Evolutionary conservation across 768 basidiomycete genomes (phyloP), one percentile per base, ranked within the genome.

Genomic region (Epithele typhae): DNA sequence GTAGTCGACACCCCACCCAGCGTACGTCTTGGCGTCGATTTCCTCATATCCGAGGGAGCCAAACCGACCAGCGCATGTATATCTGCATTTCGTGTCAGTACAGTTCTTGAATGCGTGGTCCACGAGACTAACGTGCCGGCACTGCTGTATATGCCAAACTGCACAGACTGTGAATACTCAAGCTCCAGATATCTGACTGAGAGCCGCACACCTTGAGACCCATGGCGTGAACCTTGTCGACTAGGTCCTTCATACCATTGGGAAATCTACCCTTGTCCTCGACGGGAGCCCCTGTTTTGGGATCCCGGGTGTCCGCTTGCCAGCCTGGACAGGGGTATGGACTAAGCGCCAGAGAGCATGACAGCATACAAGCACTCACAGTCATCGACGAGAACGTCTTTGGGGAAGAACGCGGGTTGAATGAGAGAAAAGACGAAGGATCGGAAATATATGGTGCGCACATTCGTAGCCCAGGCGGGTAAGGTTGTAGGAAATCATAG

Each of bases 21-120:
- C 68, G 40, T 70, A 72, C 0, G 65, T 64, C 49, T 71, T 43
- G 9, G 70, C 70, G 43, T 72, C 70, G 47, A 71, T 64, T 24
- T 67, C 60, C 50, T 72, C 70, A 48, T 60, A 65, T 9, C 65
- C 70, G 1, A 72, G 57, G 1, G 68, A 70, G 21, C 69, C 70
- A 30, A 68, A 71, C 7, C 59, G 58, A 0, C 66, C 59, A 2
- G 58, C 67, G 30, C 69, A 71, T 0, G 69, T 71, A 19, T 58
- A 56, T 12, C 64, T 65, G 45, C n/a, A n/a, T n/a, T n/a, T n/a
- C n/a, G n/a, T n/a, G n/a, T n/a, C n/a, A n/a, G n/a, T n/a, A n/a
- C n/a, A n/a, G n/a, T n/a, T n/a, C n/a, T n/a, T n/a, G n/a, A n/a
- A n/a, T n/a, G n/a, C n/a, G n/a, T n/a, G n/a, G n/a, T 30, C 7